Conservation (phyloP, 2,329 filamentous ascomycete species). For the Cordyceps cateniannulata region DNA sequence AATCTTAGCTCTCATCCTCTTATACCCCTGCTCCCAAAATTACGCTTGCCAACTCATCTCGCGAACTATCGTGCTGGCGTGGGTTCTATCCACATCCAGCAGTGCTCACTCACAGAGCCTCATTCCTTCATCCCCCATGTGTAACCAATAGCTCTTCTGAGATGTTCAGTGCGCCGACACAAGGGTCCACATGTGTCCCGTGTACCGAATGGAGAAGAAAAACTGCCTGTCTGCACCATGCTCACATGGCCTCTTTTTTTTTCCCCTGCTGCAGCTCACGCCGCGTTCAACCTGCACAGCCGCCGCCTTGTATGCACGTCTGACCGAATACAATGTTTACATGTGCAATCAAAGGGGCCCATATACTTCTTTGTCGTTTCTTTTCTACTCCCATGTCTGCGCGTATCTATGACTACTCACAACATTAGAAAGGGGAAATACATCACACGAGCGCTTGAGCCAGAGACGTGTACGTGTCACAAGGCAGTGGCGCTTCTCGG, state of each 20-base stretch:
- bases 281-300: not conserved
- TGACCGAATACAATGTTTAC: not conserved
- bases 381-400: no score
- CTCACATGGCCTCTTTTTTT: not conserved
- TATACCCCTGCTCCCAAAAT: not conserved
- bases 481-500: not conserved
- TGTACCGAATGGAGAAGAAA: not conserved
- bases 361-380: not conserved
- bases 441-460: not conserved
- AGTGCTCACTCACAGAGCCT: not conserved
- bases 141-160: not conserved
- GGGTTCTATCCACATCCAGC: not conserved
- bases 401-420: no score
- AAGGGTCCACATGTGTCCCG: not conserved
- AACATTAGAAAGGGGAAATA: not conserved
- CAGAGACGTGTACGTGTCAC: not conserved
- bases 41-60: not conserved
- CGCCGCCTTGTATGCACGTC: not conserved
- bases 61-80: not conserved
- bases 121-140: not conserved
- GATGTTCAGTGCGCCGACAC: not conserved
- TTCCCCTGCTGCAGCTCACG: not conserved
- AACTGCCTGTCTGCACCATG: not conserved
- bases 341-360: not conserved
- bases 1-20: not conserved